Base-by-base conservation (phyloP, 2,329 filamentous ascomycete species). In the Fusarium oxysporum region DNA sequence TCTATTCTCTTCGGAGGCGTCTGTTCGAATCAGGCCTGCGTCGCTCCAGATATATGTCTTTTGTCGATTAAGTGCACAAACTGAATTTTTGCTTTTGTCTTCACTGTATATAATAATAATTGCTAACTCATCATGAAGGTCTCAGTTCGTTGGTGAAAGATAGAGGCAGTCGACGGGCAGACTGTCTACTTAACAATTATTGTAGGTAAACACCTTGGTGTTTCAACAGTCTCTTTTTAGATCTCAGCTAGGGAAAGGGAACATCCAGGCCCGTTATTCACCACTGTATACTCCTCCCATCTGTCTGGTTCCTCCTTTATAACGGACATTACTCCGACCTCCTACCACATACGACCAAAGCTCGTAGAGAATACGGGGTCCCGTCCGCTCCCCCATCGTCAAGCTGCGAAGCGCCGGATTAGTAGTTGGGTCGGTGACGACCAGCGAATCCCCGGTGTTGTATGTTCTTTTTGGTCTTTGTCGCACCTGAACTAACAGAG, bases 361-460 rank as follows among this genome's bases (percentile, higher is more conserved):
- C 59, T 64, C 62, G 62, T 38, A 54, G 62, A 64, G 19, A 64
- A 64, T 44, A 53, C 62, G 57, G 57, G 62, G 60, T 64, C 62
- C 62, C 62, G 59, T 65, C 43, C 35, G 58, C 62, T 65, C 62
- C 41, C 58, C 62, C 50, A 58, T 65, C 35, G 59, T 55, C 35
- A 65, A 56, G 48, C 60, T 64, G 35, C 60, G 35, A 54, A 64
- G 62, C 48, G 60, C 50, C 32, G 41, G 53, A 62, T 62, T 58
- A 62, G 60, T 62, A 62, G 60, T 62, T 59, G 53, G 41, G 60
- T 62, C 60, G 41, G 41, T 62, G 41, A 62, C 53, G 60, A 62
- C 60, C 60, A 62, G 62, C 40, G 62, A 63, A 65, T 65, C 44
- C 62, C 62, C 32, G 48, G 62, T 65, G 58, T 65, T 65, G 48